Percentiles rank a stretch among this genome's conserved stretches.
These are phyloP conservation scores for Globisporangium solare DNA, from an alignment of 352 stramenopile genomes.

Conservation along the genomic window DNA sequence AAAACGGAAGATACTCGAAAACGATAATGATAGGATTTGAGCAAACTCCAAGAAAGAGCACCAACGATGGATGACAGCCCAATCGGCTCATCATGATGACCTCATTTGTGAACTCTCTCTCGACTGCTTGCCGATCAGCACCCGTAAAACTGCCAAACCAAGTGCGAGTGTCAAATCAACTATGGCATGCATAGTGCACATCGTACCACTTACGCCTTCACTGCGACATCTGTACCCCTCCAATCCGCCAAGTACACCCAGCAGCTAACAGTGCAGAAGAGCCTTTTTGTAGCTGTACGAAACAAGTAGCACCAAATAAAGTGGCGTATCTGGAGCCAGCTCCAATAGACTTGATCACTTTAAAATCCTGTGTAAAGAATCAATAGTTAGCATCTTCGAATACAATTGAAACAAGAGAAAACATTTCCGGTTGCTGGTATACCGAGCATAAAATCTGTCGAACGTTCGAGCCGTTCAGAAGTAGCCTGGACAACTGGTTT, in stretches of 20 bases:
- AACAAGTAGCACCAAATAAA: not conserved
- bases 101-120: slow-evolving; percentile 77
- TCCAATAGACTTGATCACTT: slow-evolving; percentile 48
- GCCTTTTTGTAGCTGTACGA: not conserved
- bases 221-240: slow-evolving; percentile 64
- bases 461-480: slow-evolving; percentile 19
- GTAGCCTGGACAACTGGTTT: slow-evolving; percentile 6
- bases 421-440: not conserved
- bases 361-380: slow-evolving; percentile 22
- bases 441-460: slow-evolving; percentile 27
- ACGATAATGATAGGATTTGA: slow-evolving; percentile 53
- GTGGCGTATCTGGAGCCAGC: slow-evolving; percentile 52
- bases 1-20: slow-evolving; percentile 76
- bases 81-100: slow-evolving; percentile 64
- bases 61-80: slow-evolving; percentile 61
- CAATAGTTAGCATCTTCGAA: not conserved
- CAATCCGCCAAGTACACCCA: slow-evolving; percentile 75
- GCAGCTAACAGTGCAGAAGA: slow-evolving; percentile 31
- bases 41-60: slow-evolving; percentile 66
- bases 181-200: not conserved
- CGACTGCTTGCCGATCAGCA: slow-evolving; percentile 32
- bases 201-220: slow-evolving; percentile 53
- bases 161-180: not conserved
- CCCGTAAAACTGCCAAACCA: slow-evolving; percentile 42
- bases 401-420: too few species aligned